phyloP scores from a whole-genome alignment of 306 rosid species.

The Gastrolobium villosum region DNA sequence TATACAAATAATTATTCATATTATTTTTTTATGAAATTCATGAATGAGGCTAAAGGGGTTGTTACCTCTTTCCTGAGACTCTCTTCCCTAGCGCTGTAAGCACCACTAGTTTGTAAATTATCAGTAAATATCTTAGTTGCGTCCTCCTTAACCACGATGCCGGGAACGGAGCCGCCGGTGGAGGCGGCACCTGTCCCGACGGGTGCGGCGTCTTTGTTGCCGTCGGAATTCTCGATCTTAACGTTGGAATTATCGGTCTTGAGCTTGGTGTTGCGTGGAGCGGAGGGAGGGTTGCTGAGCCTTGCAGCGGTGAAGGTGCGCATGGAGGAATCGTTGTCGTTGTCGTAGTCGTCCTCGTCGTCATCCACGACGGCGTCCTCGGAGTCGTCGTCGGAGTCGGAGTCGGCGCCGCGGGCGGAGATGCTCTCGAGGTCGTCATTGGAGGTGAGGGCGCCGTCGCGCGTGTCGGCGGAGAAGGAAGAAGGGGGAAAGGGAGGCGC shows the following conservation, averaged over 20 bases:
- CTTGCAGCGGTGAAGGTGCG: conserved; percentile 89
- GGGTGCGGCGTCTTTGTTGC: conserved; percentile 60
- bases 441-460: conserved; percentile 92
- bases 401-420: conserved; percentile 86
- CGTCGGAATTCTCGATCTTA: conserved; percentile 76
- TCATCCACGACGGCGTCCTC: conserved; percentile 78
- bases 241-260: conserved; percentile 68
- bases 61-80: conserved; percentile 80
- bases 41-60: not conserved
- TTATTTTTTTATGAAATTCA: not conserved
- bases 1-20: not conserved
- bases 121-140: conserved; percentile 85
- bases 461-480: conserved; percentile 90
- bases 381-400: conserved; percentile 89
- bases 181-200: conserved; percentile 49
- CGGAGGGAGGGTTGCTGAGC: conserved; percentile 62
- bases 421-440: conserved; percentile 98
- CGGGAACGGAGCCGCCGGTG: conserved; percentile 55
- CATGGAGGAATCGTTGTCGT: conserved; percentile 84
- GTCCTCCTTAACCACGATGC: conserved; percentile 88
- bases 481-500: conserved; percentile 95
- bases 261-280: conserved; percentile 76
- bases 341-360: conserved; percentile 77
- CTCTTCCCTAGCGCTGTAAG: conserved; percentile 94
- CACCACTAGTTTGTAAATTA: conserved; percentile 95